Base-by-base conservation (phyloP, 805 yeast genomes). In the Priceomyces haplophilus region DNA sequence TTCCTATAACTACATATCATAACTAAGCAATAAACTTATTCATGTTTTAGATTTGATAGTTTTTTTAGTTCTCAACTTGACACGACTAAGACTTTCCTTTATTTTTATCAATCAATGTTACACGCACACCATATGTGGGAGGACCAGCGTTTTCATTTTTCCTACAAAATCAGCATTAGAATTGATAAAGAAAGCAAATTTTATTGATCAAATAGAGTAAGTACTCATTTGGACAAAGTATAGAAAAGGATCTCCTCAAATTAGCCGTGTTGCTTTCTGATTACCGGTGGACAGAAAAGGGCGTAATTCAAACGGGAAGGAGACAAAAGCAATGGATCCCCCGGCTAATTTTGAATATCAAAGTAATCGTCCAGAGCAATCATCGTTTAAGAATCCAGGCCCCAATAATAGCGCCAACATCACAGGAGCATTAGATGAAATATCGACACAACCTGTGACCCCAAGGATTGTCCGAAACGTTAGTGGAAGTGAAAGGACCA, bases 391-490 rank as follows among this genome's bases (percentile, higher is more conserved):
- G 29, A 39, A 18, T 19, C 38, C 30, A 16, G 41, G 19, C 16
- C 18, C 37, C 5, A 42, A 34, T n/a, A 34, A 34, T 3, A 27
- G 18, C n/a, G 27, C 34, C 12, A 20, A 17, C n/a, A 27, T 11
- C n/a, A 12, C 17, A 11, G n/a, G 20, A 20, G 19, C 27, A 31
- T 40, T 32, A 7, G 25, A 25, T 17, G 21, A 27, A 10, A 25
- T 40, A 19, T 47, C 56, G n/a, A 60, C 58, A 20, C 72, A 62
- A 12, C 85, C 85, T 2, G 87, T 87, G 1, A 82, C 88, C 1
- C 85, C 87, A 7, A 64, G 87, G 51, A 82, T 82, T 87, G 62
- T 82, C 37, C 69, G 85, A 51, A 79, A 78, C 52, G 75, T 76
- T 3, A 73, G 80, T 46, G 76, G 75, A 1, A 61, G 61, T 44